These are phyloP conservation scores for Malus sieversii DNA, from an alignment of 306 rosid species.

Conservation along the genomic window DNA sequence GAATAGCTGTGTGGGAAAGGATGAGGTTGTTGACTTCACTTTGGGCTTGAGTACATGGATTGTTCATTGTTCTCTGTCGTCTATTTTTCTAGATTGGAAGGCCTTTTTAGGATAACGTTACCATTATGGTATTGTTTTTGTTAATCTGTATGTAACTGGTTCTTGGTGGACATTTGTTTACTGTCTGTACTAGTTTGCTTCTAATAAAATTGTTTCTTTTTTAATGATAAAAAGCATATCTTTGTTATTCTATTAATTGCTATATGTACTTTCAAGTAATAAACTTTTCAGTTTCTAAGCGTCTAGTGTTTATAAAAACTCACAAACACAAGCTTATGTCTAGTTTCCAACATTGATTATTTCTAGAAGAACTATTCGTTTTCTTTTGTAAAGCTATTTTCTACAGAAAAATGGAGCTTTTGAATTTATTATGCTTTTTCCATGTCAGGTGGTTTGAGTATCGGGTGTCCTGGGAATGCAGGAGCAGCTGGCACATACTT, in stretches of 20 bases:
- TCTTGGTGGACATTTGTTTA: too few relatives aligned
- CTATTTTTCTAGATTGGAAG: too few relatives aligned
- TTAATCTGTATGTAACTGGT: too few relatives aligned
- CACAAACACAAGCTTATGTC: background rate
- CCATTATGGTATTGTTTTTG: too few relatives aligned
- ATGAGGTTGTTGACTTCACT: too few relatives aligned
- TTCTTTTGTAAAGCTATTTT: background rate
- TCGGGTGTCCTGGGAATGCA: slow-evolving; percentile 85
- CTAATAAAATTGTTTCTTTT: too few relatives aligned
- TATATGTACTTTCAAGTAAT: background rate
- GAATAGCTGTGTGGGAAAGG: too few relatives aligned
- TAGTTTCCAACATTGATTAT: background rate
- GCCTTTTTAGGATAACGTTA: too few relatives aligned
- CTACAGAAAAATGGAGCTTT: slow-evolving; percentile 10
- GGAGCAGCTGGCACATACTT: slow-evolving; percentile 99
- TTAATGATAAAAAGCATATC: too few relatives aligned
- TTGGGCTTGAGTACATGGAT: too few relatives aligned
- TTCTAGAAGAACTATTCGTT: background rate
- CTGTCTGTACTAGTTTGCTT: too few relatives aligned
- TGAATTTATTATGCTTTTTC: slow-evolving; percentile 18
- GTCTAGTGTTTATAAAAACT: background rate
- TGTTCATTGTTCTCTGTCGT: too few relatives aligned
- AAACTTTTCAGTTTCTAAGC: background rate
- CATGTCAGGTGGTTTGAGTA: slow-evolving; percentile 81
- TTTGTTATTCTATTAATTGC: background rate